These are phyloP conservation scores for Xylaria nigripes DNA, from an alignment of 495 filamentous ascomycete genomes.

Conservation along the genomic window DNA sequence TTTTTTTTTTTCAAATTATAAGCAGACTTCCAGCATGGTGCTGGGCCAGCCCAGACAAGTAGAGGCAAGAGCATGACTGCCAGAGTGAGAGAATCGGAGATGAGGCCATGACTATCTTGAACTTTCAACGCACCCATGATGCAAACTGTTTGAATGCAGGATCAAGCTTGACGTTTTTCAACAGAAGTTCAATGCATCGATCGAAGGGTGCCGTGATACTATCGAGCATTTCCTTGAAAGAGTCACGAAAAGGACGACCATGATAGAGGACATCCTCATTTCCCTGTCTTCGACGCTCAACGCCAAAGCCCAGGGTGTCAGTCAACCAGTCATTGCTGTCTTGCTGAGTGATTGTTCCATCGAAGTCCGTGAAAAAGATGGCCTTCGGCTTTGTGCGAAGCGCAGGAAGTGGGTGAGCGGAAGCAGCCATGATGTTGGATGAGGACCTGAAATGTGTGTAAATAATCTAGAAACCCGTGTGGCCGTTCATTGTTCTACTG, in stretches of 20 bases:
- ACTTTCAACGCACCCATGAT: constrained; percentile 48
- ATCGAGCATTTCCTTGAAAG: constrained; percentile 83
- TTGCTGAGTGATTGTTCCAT: constrained; percentile 85
- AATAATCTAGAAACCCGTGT: not conserved
- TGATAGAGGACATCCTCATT: constrained; percentile 66
- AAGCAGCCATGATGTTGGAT: constrained; percentile 11
- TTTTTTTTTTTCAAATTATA: not conserved
- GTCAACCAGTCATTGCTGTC: constrained; percentile 95
- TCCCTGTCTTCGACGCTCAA: constrained; percentile 51
- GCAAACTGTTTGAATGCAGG: constrained; percentile 80
- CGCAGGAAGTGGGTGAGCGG: constrained; percentile 32
- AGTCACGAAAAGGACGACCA: constrained; percentile 65
- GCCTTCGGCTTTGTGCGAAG: constrained; percentile 64
- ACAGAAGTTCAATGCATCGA: constrained; percentile 65
- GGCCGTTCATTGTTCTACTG: too few relatives aligned
- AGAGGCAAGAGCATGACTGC: not conserved
- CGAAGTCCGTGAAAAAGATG: constrained; percentile 98
- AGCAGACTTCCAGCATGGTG: not conserved
- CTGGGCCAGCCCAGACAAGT: too few relatives aligned
- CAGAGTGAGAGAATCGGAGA: not conserved
- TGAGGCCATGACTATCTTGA: not conserved
- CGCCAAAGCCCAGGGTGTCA: constrained; percentile 82
- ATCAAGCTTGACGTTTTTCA: constrained; percentile 80
- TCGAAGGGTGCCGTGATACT: constrained; percentile 68
- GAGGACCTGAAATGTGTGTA: not conserved